Evolutionary conservation across 2,329 filamentous ascomycete genomes (phyloP).

Genomic region (Trichophyton simii): DNA sequence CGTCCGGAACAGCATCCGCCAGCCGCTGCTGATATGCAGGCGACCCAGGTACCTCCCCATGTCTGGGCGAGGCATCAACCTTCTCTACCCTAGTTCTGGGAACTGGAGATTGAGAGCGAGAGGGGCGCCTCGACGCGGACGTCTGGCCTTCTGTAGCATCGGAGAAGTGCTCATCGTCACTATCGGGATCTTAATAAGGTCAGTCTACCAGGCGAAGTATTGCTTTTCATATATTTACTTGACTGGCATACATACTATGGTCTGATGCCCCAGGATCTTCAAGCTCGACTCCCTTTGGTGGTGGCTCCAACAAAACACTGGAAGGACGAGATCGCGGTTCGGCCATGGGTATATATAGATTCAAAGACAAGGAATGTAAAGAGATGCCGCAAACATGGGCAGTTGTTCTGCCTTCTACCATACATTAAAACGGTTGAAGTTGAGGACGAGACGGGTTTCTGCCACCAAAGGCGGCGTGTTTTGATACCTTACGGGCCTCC

Average conservation of each 20-base stretch:
- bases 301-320: conserved; percentile 39
- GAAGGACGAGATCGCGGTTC: conserved; percentile 22
- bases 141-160: conserved; percentile 48
- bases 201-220: background rate
- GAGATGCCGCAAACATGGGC: background rate
- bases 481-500: background rate
- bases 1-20: conserved; percentile 51
- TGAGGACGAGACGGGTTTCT: background rate
- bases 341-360: background rate
- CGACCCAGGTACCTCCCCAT: conserved; percentile 52
- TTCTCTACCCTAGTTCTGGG: conserved; percentile 52
- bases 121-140: conserved; percentile 22
- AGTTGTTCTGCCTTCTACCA: background rate
- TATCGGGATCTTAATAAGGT: conserved; percentile 33
- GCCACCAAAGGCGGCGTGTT: background rate
- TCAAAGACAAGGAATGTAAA: background rate
- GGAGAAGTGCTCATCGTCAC: conserved; percentile 51
- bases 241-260: conserved; percentile 31
- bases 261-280: conserved; percentile 47
- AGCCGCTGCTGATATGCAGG: conserved; percentile 45
- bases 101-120: conserved; percentile 40
- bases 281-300: conserved; percentile 42
- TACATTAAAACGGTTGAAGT: background rate
- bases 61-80: conserved; percentile 45
- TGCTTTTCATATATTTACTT: background rate